Evolutionary conservation across 176 grass and related monocot genomes (phyloP).

Genomic region (Zoysia japonica): DNA sequence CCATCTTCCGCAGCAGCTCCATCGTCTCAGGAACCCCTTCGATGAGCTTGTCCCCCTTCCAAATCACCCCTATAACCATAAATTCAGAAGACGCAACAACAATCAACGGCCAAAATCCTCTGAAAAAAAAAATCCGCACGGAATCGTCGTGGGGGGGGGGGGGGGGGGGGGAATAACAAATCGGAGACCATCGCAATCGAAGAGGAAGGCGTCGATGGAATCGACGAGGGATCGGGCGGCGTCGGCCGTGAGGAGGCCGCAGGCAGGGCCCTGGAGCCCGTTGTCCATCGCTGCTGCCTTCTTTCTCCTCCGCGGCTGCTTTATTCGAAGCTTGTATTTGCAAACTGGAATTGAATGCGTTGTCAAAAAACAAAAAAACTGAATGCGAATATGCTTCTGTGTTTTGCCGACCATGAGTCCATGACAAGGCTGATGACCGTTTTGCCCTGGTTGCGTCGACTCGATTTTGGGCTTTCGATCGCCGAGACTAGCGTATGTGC

Average conservation of each 20-base stretch:
- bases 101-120: not conserved
- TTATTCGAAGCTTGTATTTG: not conserved
- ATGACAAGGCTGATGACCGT: not conserved
- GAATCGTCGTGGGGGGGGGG: not conserved
- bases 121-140: not conserved
- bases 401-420: no score
- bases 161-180: not conserved
- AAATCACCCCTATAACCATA: constrained; percentile 69
- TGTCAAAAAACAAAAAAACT: not conserved
- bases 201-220: constrained; percentile 84
- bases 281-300: constrained; percentile 31
- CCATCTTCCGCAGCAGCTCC: constrained; percentile 65
- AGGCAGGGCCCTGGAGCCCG: constrained; percentile 9
- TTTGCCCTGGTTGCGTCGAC: not conserved
- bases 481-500: no score
- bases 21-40: constrained; percentile 71
- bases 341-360: not conserved
- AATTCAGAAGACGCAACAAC: constrained; percentile 21
- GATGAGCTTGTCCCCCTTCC: constrained; percentile 91
- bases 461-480: no score
- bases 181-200: constrained; percentile 77
- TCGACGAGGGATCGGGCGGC: constrained; percentile 65
- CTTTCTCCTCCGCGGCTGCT: not conserved
- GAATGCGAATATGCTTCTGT: not conserved
- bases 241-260: constrained; percentile 50